phyloP scores from a whole-genome alignment of 768 basidiomycete species.

The Neoboletus magnificus region DNA sequence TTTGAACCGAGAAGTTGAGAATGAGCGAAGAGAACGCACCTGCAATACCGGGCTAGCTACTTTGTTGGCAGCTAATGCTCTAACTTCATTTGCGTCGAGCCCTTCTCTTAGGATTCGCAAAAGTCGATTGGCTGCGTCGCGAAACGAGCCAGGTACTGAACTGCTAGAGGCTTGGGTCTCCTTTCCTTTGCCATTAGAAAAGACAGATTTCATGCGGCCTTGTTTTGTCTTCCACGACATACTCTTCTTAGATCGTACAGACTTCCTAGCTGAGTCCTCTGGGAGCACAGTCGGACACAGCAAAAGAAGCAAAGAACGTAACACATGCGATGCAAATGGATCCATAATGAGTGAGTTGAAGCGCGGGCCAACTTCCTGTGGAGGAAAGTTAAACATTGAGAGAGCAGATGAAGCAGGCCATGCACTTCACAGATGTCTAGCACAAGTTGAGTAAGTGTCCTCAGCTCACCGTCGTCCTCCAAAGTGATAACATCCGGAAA shows the following conservation, averaged over 20 bases:
- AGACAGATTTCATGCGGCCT: constrained; percentile 77
- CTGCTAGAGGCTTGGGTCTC: constrained; percentile 26
- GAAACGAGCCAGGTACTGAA: constrained; percentile 48
- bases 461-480: constrained; percentile 60
- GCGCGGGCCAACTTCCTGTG: constrained; percentile 66
- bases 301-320: constrained; percentile 75
- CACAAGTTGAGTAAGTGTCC: constrained; percentile 59
- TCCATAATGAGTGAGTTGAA: constrained; percentile 71
- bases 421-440: constrained; percentile 62
- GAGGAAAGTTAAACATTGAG: constrained; percentile 15
- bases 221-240: constrained; percentile 78
- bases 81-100: constrained; percentile 66
- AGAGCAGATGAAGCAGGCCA: constrained; percentile 5
- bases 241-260: constrained; percentile 82
- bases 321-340: constrained; percentile 87
- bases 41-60: constrained; percentile 76
- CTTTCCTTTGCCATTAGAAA: constrained; percentile 45
- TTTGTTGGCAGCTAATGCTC: constrained; percentile 71
- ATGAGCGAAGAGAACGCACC: constrained; percentile 38
- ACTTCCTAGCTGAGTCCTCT: constrained; percentile 36
- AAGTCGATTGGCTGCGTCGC: constrained; percentile 40
- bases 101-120: constrained; percentile 51
- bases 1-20: constrained; percentile 6
- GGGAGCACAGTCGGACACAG: constrained; percentile 60
- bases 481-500: constrained; percentile 46